Evolutionary conservation across 352 stramenopile genomes (phyloP).

Genomic region (Phytopythium cucurbitacearum): DNA sequence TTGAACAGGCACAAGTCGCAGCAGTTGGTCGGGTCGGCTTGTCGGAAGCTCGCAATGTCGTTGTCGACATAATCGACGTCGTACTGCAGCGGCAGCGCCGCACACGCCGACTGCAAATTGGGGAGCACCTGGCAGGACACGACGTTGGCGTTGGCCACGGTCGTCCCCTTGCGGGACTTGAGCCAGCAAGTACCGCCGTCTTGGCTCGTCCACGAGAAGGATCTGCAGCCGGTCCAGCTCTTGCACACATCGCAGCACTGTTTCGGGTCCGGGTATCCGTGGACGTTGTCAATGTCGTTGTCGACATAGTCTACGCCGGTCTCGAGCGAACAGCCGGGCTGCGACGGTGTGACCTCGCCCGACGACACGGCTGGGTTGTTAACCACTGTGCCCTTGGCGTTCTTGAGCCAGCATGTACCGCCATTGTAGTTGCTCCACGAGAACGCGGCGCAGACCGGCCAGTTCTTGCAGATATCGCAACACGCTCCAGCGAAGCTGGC

Average conservation of each 20-base stretch:
- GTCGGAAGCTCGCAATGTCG: conserved; percentile 16
- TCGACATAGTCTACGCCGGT: conserved; percentile 19
- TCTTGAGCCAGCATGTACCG: conserved; percentile 62
- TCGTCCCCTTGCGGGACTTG: conserved; percentile 18
- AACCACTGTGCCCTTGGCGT: background rate
- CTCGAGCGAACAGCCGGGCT: conserved; percentile 10
- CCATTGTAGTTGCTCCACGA: conserved; percentile 42
- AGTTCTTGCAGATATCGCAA: background rate
- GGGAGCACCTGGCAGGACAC: conserved; percentile 15
- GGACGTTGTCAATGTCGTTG: conserved; percentile 24
- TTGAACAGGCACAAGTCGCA: conserved; percentile 16
- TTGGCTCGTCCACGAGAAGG: conserved; percentile 22
- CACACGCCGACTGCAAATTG: background rate
- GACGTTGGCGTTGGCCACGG: conserved; percentile 7
- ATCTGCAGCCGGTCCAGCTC: conserved; percentile 21
- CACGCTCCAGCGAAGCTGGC: background rate
- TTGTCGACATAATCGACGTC: conserved; percentile 21
- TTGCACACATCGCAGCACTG: conserved; percentile 26
- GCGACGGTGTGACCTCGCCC: conserved; percentile 8
- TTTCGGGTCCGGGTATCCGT: background rate
- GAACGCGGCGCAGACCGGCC: conserved; percentile 26
- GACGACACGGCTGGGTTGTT: background rate
- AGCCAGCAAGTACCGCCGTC: conserved; percentile 35
- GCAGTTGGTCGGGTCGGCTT: conserved; percentile 10
- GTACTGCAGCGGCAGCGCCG: conserved; percentile 8